Conservation (phyloP, 768 basidiomycete species). For the Boletellus ananiceps region DNA sequence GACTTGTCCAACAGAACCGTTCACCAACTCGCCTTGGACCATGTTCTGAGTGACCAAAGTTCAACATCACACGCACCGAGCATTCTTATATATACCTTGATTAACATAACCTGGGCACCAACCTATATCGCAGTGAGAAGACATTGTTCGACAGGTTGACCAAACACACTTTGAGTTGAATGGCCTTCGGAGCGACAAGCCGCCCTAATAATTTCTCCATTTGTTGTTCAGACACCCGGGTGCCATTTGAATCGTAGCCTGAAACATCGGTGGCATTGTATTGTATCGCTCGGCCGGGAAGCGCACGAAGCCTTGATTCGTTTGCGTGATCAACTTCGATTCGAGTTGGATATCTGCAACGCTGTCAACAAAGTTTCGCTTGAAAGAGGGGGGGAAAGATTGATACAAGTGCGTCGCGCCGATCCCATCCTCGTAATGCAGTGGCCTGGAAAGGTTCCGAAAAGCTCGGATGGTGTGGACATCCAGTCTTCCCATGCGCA, state of each 20-base stretch:
- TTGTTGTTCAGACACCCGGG: constrained; percentile 31
- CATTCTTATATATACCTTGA: constrained; percentile 45
- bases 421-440: constrained; percentile 67
- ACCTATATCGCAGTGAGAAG: constrained; percentile 37
- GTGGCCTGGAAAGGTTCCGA: constrained; percentile 47
- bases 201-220: constrained; percentile 48
- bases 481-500: constrained; percentile 71
- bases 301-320: constrained; percentile 40
- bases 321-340: constrained; percentile 73
- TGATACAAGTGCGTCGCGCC: constrained; percentile 77
- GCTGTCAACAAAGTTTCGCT: neutral
- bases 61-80: neutral
- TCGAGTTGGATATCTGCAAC: constrained; percentile 60
- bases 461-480: constrained; percentile 45
- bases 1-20: constrained; percentile 63
- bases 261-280: constrained; percentile 45
- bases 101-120: constrained; percentile 83
- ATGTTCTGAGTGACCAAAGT: constrained; percentile 46
- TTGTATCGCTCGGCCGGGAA: constrained; percentile 35
- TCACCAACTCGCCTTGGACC: constrained; percentile 62
- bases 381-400: neutral
- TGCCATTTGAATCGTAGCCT: constrained; percentile 43
- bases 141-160: neutral
- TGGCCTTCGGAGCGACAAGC: constrained; percentile 50
- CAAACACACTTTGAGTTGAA: constrained; percentile 46